Evolutionary conservation across 169 alveolate species (phyloP), one percentile per base, ranked within the genome.

Genomic region (Theileria luwenshuni): DNA sequence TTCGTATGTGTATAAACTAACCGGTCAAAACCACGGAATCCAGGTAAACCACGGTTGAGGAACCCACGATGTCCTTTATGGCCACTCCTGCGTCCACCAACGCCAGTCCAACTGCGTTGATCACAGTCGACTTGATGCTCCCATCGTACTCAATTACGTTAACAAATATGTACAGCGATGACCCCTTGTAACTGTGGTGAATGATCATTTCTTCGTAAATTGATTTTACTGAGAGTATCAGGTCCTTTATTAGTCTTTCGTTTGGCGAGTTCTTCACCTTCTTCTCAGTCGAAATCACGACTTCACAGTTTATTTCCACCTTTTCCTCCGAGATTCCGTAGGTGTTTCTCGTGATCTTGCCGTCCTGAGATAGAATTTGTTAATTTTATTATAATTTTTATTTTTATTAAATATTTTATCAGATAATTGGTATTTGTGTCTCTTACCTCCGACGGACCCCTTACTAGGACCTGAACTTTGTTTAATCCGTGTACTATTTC

Each of bases 11-110:
- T 25, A 10, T 25, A 10, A 0, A 3, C 12, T 17, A 60, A 77
- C 86, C 86, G 30, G 62, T 67, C 0, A 79, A 42, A 1, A 79
- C 58, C 2, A 41, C 30, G 23, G 77, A 73, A 68, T 89, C 86
- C 45, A 89, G 79, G 74, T 62, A 70, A 43, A 71, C 41, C 23
- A 79, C 90, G 7, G 94, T 77, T 33, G 90, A 75, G 64, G 94
- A 81, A 61, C 84, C 77, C 45, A 85, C 64, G 56, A 89, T 75
- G 51, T 85, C 87, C 76, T 63, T 89, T 72, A 89, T 70, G 3
- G 94, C 90, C 21, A 89, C 83, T 27, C 94, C 94, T 33, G 94
- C 94, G 70, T 89, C 92, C 13, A 89, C 74, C 54, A 89, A 86
- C 48, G 94, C 94, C 33, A 89, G 47, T 41, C 80, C 68, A 41